A percentile compares a stretch with the other conserved stretches of the same genome.
Evolutionary conservation across 2,329 filamentous ascomycete genomes (phyloP).

Genomic region (Chaetomium sp.): DNA sequence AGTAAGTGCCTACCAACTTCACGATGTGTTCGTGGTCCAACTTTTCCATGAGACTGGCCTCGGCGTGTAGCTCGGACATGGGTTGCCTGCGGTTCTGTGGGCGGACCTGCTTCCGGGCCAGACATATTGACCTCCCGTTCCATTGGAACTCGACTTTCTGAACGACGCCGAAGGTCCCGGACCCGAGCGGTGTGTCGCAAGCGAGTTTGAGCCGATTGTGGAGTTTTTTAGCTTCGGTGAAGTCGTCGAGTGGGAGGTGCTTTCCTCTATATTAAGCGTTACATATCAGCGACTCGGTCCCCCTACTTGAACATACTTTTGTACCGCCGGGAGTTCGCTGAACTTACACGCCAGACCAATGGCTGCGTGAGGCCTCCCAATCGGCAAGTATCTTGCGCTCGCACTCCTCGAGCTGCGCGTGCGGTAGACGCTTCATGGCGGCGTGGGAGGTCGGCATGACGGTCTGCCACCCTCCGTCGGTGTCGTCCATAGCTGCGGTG

Average conservation of each 20-base stretch:
- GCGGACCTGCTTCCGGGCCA: conserved; percentile 40
- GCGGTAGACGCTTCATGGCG: conserved; percentile 21
- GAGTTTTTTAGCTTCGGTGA: conserved; percentile 26
- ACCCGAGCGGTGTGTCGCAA: conserved; percentile 33
- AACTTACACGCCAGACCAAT: conserved; percentile 27
- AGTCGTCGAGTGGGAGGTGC: conserved; percentile 24
- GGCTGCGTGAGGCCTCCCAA: conserved; percentile 23
- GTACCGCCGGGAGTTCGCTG: background rate
- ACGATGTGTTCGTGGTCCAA: conserved; percentile 43
- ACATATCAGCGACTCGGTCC: conserved; percentile 5
- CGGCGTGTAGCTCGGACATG: conserved; percentile 38
- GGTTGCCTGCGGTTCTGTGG: conserved; percentile 31
- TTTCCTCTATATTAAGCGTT: conserved; percentile 24
- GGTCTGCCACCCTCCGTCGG: conserved; percentile 25
- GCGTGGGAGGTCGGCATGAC: conserved; percentile 24
- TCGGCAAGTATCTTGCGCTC: conserved; percentile 25
- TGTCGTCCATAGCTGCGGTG: conserved; percentile 21
- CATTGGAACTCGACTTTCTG: conserved; percentile 34
- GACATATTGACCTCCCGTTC: conserved; percentile 33
- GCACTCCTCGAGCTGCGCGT: conserved; percentile 24
- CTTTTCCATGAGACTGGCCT: conserved; percentile 42
- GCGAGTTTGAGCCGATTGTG: conserved; percentile 25
- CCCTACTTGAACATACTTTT: too few species aligned
- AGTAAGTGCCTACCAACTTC: conserved; percentile 42
- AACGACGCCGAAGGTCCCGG: conserved; percentile 38